Percentiles rank a stretch among this genome's conserved stretches.
phyloP scores from a whole-genome alignment of 306 rosid species.

The Mucuna pruriens region DNA sequence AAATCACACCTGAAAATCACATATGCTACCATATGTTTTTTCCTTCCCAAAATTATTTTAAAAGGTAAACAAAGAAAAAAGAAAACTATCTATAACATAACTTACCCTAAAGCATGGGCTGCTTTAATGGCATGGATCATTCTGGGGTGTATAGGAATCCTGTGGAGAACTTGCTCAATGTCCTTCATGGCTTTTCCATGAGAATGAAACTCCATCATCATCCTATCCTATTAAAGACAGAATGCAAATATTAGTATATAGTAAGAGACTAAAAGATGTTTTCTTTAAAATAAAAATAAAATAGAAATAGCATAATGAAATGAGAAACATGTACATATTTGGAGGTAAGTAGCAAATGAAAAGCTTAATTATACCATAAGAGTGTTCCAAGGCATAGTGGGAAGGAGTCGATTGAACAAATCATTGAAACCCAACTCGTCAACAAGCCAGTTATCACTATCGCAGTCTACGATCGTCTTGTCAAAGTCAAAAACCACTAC shows the following conservation, averaged over 20 bases:
- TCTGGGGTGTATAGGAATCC: slow-evolving; percentile 61
- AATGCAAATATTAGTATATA: neutral
- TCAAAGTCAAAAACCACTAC: slow-evolving; percentile 77
- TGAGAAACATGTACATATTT: too few species aligned
- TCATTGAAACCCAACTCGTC: slow-evolving; percentile 66
- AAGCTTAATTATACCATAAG: slow-evolving; percentile 70
- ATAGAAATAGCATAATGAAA: too few species aligned
- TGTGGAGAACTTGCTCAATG: slow-evolving; percentile 49
- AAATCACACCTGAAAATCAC: slow-evolving; percentile 65
- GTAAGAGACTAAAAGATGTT: neutral
- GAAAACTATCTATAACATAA: neutral
- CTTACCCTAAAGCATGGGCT: slow-evolving; percentile 53
- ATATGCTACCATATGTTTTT: neutral
- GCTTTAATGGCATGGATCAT: slow-evolving; percentile 63
- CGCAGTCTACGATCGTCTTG: slow-evolving; percentile 78
- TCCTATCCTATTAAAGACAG: slow-evolving; percentile 56
- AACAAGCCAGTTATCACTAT: slow-evolving; percentile 80
- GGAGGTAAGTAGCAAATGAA: neutral
- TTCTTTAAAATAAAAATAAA: too few species aligned
- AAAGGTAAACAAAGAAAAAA: too few species aligned
- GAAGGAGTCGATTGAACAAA: slow-evolving; percentile 65
- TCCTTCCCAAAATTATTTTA: neutral
- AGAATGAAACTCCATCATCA: slow-evolving; percentile 74
- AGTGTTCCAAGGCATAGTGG: slow-evolving; percentile 77
- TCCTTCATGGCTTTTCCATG: slow-evolving; percentile 59